Base-by-base conservation (phyloP, 2,329 filamentous ascomycete genomes). In the Penicillium glabrum region DNA sequence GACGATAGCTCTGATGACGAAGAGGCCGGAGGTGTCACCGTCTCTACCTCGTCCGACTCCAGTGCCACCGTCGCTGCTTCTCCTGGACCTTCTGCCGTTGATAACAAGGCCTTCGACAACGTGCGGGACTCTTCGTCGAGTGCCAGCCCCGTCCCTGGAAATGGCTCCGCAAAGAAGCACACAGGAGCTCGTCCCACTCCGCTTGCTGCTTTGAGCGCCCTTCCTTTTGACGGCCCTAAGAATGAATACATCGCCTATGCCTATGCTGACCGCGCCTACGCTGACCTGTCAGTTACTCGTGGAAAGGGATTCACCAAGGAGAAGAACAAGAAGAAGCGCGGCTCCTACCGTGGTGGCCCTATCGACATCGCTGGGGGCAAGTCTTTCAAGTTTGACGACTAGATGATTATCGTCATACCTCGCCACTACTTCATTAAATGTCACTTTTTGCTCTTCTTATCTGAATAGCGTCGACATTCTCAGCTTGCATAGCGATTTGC, bases 301-400 rank as follows among this genome's bases (percentile, higher is more conserved):
- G 95, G 95, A 69, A 98, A 97, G 80, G 92, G 91, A 4, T 99
- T 99, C 78, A 98, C 93, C 58, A 99, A 99, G 82, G 95, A 98
- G 81, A 99, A 99, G 87, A 99, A 99, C 79, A 99, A 99, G 83
- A 95, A 92, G 84, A 93, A 92, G 83, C 83, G 87, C 67, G 95
- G 95, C 50, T 91, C 89, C 64, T 99, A 96, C 82, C 87, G 89
- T 47, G 95, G 95, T 45, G 95, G 95, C 7, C 77, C 83, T 51
- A 96, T 99, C 68, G 93, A 99, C 72, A 89, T 93, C 52, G 78
- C 83, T 14, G 86, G 88, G 21, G 89, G 89, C 62, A 93, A 93
- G 77, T 89, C 90, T 57, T 89, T 96, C 79, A 97, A 96, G 79
- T 99, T 99, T 76, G 92, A 97, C 2, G 90, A 96, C 69, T 96